Base-by-base conservation (phyloP, 148 eudicot genomes). In the Polygonum aviculare region DNA sequence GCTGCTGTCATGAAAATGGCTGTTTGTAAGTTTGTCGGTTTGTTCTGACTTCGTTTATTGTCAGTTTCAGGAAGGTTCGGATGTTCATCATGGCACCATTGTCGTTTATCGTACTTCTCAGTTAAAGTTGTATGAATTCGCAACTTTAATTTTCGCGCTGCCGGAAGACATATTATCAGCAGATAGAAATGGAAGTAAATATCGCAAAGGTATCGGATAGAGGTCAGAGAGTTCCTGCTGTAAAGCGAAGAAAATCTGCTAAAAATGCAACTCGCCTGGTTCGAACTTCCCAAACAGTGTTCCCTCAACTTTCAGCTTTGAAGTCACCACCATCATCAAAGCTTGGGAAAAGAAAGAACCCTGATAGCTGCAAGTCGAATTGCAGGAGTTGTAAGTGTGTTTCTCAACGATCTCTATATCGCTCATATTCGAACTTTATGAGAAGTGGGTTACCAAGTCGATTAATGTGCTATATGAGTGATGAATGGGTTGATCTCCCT, bases 401-500 rank as follows among this genome's bases (percentile, higher is more conserved):
- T 67, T 76, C 81, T 70, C 76, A 63, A 63, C 82, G 81, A 79
- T 80, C 87, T 47, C 73, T 85, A 41, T 83, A 85, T 22, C 81
- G 83, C 21, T 75, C 80, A 67, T 93, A 93, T 77, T 74, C 86
- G 19, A 95, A 95, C 78, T 88, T 89, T 50, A 84, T 75, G 73
- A 88, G 40, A 67, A 88, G 90, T 82, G 89, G 90, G 83, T 73
- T 80, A 65, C 94, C 97, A 14, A 76, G 87, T 33, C 97, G 98
- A 57, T 49, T 95, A 83, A 89, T 95, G 94, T 88, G 77, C 80
- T 89, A 84, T 74, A 82, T 86, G 69, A 87, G 85, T 75, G 90
- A 91, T 72, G 86, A 84, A 47, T 95, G 99, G 99, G 75, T 50
- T 74, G 96, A 93, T 85, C 86, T 88, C 60, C 86, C 90, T 51